Conservation (phyloP, 805 yeast species). For the Wickerhamomyces ciferrii region DNA sequence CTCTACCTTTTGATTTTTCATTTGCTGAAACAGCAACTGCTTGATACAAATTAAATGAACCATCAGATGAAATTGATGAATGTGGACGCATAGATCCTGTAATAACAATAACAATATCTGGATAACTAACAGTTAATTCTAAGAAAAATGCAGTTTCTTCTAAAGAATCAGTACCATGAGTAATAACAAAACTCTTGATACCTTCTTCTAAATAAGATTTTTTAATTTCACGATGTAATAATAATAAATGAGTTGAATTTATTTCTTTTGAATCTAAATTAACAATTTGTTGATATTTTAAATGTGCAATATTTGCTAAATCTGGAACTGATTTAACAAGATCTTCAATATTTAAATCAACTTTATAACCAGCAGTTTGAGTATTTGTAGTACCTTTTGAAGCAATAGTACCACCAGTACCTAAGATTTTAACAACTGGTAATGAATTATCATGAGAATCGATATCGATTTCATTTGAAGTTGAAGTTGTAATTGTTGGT, state of each 20-base stretch:
- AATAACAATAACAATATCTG: slow-evolving; percentile 54
- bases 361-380: slow-evolving; percentile 51
- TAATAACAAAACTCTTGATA: slow-evolving; percentile 58
- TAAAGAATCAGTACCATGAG: slow-evolving; percentile 69
- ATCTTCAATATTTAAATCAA: slow-evolving; percentile 49
- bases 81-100: slow-evolving; percentile 77
- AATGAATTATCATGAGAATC: slow-evolving; percentile 14
- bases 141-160: slow-evolving; percentile 66
- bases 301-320: slow-evolving; percentile 47
- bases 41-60: slow-evolving; percentile 68
- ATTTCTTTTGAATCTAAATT: slow-evolving; percentile 62
- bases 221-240: slow-evolving; percentile 41
- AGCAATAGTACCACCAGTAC: slow-evolving; percentile 61
- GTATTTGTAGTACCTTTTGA: slow-evolving; percentile 42
- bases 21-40: slow-evolving; percentile 61
- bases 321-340: slow-evolving; percentile 53
- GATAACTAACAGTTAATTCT: slow-evolving; percentile 39
- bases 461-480: slow-evolving; percentile 21
- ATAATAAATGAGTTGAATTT: slow-evolving; percentile 38
- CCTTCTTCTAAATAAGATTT: slow-evolving; percentile 34
- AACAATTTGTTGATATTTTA: slow-evolving; percentile 58
- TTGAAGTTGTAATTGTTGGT: slow-evolving; percentile 21
- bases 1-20: slow-evolving; percentile 46
- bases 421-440: slow-evolving; percentile 41
- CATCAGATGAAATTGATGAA: slow-evolving; percentile 65